phyloP scores from a whole-genome alignment of 176 grass and related monocot genomes.

The Oryza rufipogon region DNA sequence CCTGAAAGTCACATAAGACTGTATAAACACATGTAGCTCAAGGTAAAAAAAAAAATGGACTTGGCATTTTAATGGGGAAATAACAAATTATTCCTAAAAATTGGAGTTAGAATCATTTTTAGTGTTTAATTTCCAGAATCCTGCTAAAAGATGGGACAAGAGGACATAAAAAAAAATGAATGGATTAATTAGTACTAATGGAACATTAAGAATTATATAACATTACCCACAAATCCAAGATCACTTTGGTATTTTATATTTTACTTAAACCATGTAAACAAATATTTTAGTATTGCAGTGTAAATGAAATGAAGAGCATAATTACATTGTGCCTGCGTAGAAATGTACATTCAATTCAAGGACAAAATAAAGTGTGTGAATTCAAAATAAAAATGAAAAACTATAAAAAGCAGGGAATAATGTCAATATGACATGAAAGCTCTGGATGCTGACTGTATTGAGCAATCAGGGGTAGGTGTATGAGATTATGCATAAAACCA shows the following conservation, averaged over 20 bases:
- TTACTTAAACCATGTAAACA: not conserved
- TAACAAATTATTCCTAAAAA: not conserved
- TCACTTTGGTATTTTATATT: not conserved
- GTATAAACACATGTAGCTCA: slow-evolving; percentile 28
- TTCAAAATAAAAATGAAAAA: slow-evolving; percentile 28
- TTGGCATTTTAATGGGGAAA: not conserved
- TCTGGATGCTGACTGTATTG: not conserved
- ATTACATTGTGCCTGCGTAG: not conserved
- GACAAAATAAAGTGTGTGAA: not conserved
- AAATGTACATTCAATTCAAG: slow-evolving; percentile 17
- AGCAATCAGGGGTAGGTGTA: not conserved
- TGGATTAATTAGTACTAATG: not conserved
- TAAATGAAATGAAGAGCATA: slow-evolving; percentile 14
- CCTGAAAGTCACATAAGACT: slow-evolving; percentile 43
- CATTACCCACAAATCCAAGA: not conserved
- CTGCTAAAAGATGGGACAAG: not conserved
- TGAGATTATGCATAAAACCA: slow-evolving; percentile 9
- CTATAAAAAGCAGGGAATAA: not conserved
- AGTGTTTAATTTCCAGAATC: not conserved
- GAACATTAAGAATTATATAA: slow-evolving; percentile 9
- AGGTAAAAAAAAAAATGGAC: not conserved
- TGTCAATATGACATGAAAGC: slow-evolving; percentile 20
- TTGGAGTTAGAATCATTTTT: not conserved
- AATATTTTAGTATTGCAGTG: not conserved
- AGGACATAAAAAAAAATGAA: not conserved